Conservation (phyloP, 805 yeast genomes). For the Candida koratica region DNA sequence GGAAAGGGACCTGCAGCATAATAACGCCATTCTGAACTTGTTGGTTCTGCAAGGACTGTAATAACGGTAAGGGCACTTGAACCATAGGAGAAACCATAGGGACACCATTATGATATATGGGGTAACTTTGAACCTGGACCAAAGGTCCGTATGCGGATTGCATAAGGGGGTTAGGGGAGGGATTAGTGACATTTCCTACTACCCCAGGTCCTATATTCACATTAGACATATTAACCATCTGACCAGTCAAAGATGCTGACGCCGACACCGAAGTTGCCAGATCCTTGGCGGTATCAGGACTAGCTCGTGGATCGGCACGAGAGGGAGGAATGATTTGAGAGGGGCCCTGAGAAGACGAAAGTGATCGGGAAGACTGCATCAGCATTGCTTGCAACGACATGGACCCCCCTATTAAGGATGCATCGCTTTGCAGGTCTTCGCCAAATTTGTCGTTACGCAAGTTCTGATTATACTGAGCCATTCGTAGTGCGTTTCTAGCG, state of each 20-base stretch:
- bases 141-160: conserved; percentile 28
- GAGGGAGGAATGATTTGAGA: background rate
- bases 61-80: conserved; percentile 14
- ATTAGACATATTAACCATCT: background rate
- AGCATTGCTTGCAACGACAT: background rate
- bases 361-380: background rate
- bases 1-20: conserved; percentile 7
- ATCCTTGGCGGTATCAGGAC: conserved; percentile 2
- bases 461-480: conserved; percentile 47
- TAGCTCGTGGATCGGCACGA: conserved; percentile 1
- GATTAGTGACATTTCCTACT: background rate
- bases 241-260: background rate
- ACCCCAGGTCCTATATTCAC: background rate
- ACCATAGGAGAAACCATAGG: conserved; percentile 16
- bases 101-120: conserved; percentile 15
- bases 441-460: conserved; percentile 23
- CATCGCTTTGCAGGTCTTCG: conserved; percentile 6
- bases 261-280: background rate
- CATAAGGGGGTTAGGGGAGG: conserved; percentile 11
- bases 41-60: conserved; percentile 8
- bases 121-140: conserved; percentile 23
- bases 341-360: background rate
- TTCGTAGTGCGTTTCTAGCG: conserved; percentile 46
- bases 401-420: background rate
- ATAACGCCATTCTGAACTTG: conserved; percentile 3